Evolutionary conservation across 2,329 filamentous ascomycete species (phyloP), one percentile per base, ranked within the genome.

Genomic region (Fusarium sulawesiense): DNA sequence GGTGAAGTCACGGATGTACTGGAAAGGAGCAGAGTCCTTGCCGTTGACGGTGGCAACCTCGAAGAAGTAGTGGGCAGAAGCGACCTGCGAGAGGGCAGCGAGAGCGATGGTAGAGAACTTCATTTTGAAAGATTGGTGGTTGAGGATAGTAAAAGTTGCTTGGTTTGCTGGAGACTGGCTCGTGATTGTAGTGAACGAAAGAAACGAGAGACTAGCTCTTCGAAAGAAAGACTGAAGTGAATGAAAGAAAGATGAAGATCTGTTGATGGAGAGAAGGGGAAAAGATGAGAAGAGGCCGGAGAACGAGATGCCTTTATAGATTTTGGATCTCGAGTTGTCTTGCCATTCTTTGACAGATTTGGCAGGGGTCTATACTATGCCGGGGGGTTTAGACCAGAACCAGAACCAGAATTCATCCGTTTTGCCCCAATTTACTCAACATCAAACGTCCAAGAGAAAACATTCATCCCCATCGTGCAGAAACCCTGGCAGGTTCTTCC

Each of bases 151-250:
- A 63, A 44, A 41, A 55, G 14, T 64, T 63, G 60, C 21, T 64
- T 56, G 41, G 42, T 55, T 50, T 64, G 60, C 60, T 64, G 58
- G 60, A 64, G 60, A 64, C 60, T 64, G 48, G 60, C 60, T 64
- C 60, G 58, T 56, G 58, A 64, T 56, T 34, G 51, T 56, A 56
- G 48, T 49, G 58, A 64, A 64, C 58, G 60, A 64, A 64, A 63
- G 60, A 42, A 64, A 64, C 60, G 60, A 64, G 60, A 64, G 60
- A 63, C 60, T 64, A 64, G 60, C 60, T 64, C 60, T 64, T 64
- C 60, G 58, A 64, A 64, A 63, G 60, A 64, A 64, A 63, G 60
- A 63, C 60, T 63, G 60, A 63, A 63, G 60, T 56, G 60, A 63
- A 63, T 63, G 60, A 63, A 64, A 63, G 60, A 63, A 63, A 45